Base-by-base conservation (phyloP, 2,329 filamentous ascomycete species). In the Albifimbria verrucaria region DNA sequence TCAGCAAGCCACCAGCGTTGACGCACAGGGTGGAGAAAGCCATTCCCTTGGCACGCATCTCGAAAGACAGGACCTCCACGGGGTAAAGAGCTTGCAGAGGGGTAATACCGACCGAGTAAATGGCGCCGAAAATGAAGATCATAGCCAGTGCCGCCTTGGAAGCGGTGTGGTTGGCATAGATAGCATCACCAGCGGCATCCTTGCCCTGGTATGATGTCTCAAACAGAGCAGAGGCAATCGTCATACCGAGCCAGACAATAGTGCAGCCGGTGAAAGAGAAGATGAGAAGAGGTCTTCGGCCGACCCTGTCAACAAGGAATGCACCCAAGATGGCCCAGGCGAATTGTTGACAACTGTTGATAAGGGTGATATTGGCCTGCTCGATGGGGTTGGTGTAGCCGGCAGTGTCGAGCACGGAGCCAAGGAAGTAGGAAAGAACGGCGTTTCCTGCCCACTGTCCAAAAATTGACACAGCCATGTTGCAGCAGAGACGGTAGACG, bases 21-120 rank as follows among this genome's bases (percentile, higher is more conserved):
- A 71, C 71, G 52, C 65, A 70, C 55, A 71, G 63, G 47, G 65
- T 74, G 57, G 61, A 74, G 56, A 80, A 73, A 2, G 75, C 77
- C 75, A 81, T 80, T 7, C 78, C 78, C 64, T 81, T 81, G 45
- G 76, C 78, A 36, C 78, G 72, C 62, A 76, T 77, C 62, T 80
- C 77, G 55, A 77, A 80, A 12, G 70, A 74, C 4, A 81, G 68
- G 17, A 76, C 74, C 60, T 81, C 78, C 36, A 80, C 77, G 2
- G 77, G 74, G 57, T 79, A 81, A 17, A 81, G 61, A 5, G 59
- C 65, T 54, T 69, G 67, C 2, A 69, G 62, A 0, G 67, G 67
- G 1, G 67, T 70, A 50, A 68, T 66, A 43, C 65, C 66, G 49
- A 82, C 65, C 1, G 76, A 78, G 66, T 76, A 83, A 24, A 78